These are phyloP conservation scores for Zizania latifolia DNA, from an alignment of 176 grass and related monocot genomes.

Conservation along the genomic window DNA sequence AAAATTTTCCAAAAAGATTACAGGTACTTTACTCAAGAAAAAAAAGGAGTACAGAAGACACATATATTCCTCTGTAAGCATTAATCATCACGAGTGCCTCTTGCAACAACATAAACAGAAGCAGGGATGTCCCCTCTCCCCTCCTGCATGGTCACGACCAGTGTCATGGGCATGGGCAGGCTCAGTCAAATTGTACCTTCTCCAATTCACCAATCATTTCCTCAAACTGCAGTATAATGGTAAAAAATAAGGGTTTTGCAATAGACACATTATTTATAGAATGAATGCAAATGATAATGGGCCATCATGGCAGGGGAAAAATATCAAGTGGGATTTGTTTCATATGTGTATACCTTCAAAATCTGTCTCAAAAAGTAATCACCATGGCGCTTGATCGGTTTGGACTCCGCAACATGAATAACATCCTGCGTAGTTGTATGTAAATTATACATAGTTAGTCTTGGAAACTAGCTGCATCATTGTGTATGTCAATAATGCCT, in stretches of 20 bases:
- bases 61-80: conserved; percentile 5
- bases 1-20: background rate
- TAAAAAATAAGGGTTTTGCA: background rate
- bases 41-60: conserved; percentile 10
- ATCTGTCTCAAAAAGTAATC: conserved; percentile 97
- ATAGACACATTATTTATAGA: background rate
- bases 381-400: conserved; percentile 59
- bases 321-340: background rate
- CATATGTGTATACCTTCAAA: conserved; percentile 77
- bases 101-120: conserved; percentile 18
- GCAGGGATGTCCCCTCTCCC: background rate
- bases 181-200: conserved; percentile 78
- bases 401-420: conserved; percentile 82
- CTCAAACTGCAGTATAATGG: conserved; percentile 57
- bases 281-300: background rate
- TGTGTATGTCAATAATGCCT: background rate
- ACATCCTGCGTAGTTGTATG: conserved; percentile 50
- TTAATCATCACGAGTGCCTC: background rate
- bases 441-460: background rate
- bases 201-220: conserved; percentile 85
- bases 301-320: background rate
- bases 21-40: background rate
- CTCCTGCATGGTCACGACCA: conserved; percentile 1
- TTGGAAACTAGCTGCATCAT: background rate
- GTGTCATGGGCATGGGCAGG: no score